A percentile compares a stretch with the other conserved stretches of the same genome.
Evolutionary conservation across 2,329 filamentous ascomycete genomes (phyloP).

Genomic region (Apiospora arundinis): DNA sequence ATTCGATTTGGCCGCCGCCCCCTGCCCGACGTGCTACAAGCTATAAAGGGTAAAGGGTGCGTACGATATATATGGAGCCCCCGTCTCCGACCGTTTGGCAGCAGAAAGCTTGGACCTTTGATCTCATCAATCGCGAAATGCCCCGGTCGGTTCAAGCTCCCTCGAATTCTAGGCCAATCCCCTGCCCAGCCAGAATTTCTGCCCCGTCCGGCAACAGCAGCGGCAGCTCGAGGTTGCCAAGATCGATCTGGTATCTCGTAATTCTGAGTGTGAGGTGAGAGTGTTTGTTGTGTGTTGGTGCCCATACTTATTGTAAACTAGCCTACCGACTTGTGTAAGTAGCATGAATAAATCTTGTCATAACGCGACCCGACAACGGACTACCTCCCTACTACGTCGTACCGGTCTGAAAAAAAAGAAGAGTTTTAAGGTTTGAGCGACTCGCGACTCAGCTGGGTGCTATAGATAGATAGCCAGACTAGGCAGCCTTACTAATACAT

Average conservation of each 20-base stretch:
- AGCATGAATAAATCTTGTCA: neutral
- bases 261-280: no score
- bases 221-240: neutral
- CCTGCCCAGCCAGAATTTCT: neutral
- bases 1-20: conserved; percentile 2
- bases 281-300: neutral
- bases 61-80: conserved; percentile 1
- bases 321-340: neutral
- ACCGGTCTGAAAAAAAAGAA: conserved; percentile 9
- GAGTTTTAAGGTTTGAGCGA: conserved; percentile 17
- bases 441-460: neutral
- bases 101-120: neutral
- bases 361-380: neutral
- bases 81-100: conserved; percentile 6
- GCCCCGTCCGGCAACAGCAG: neutral
- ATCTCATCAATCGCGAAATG: neutral
- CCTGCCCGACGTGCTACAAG: neutral
- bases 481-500: neutral
- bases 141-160: neutral
- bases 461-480: neutral
- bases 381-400: neutral
- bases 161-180: neutral
- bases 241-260: neutral
- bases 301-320: no score
- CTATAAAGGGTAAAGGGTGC: no score